Percentiles rank a stretch among this genome's conserved stretches.
These are phyloP conservation scores for Camellia oleifera DNA, from an alignment of 179 eudicot species.

Conservation along the genomic window DNA sequence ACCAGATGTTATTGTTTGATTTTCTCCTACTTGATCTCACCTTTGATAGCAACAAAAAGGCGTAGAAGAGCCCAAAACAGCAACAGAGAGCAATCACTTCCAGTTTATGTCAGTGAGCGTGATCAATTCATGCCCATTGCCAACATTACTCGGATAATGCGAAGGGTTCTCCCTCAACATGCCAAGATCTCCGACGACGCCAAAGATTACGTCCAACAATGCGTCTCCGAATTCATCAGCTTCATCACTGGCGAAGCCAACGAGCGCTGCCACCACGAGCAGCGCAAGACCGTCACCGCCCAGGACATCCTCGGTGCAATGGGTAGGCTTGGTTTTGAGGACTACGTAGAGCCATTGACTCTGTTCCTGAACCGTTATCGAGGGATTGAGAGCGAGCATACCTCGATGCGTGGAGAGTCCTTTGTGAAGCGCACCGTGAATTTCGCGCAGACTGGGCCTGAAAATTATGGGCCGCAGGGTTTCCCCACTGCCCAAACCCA, in stretches of 20 bases:
- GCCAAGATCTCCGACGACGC: slow-evolving; percentile 40
- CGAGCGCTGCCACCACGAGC: slow-evolving; percentile 18
- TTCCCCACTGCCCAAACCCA: not conserved
- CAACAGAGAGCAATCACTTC: too few species aligned
- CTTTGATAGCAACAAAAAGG: too few species aligned
- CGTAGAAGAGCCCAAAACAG: too few species aligned
- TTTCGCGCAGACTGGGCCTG: not conserved
- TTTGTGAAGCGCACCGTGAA: not conserved
- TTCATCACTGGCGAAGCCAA: slow-evolving; percentile 35
- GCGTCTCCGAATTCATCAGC: slow-evolving; percentile 29
- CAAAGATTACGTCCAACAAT: slow-evolving; percentile 27
- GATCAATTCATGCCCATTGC: not conserved
- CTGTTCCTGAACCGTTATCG: slow-evolving; percentile 4
- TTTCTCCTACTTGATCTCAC: too few species aligned
- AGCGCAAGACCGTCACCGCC: slow-evolving; percentile 27
- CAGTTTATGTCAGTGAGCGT: too few species aligned
- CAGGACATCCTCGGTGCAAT: slow-evolving; percentile 30
- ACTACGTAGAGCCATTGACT: slow-evolving; percentile 26
- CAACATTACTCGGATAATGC: slow-evolving; percentile 21
- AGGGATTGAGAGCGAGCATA: not conserved
- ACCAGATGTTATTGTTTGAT: too few species aligned
- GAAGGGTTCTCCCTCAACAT: slow-evolving; percentile 20
- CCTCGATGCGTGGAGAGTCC: not conserved
- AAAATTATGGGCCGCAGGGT: too few species aligned
- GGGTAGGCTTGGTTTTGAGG: slow-evolving; percentile 24